Evolutionary conservation across 345 rosid species (phyloP).

Genomic region (Xanthoceras sorbifolium): DNA sequence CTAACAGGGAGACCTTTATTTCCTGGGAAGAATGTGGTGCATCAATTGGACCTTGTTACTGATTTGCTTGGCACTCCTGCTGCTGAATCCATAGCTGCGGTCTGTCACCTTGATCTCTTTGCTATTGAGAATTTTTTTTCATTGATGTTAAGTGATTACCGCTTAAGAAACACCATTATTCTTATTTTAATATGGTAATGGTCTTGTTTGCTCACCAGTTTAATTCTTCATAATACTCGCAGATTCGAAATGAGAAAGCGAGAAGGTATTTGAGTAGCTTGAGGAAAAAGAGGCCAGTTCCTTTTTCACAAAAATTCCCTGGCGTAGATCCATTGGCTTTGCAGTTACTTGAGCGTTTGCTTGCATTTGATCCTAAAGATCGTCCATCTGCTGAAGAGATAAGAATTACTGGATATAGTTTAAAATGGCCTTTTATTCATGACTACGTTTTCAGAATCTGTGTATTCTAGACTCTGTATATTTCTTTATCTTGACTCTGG

Average conservation of each 20-base stretch:
- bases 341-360: conserved; percentile 71
- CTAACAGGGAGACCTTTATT: conserved; percentile 87
- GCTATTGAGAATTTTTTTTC: conserved; percentile 21
- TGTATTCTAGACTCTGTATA: conserved; percentile 1
- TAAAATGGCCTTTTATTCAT: conserved; percentile 7
- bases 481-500: conserved; percentile 12
- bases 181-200: conserved; percentile 4
- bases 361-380: conserved; percentile 95
- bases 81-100: conserved; percentile 73
- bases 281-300: conserved; percentile 66
- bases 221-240: conserved; percentile 36
- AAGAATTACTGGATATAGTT: conserved; percentile 22
- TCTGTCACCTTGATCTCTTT: conserved; percentile 38
- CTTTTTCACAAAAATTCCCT: conserved; percentile 64
- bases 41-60: conserved; percentile 87
- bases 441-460: not conserved
- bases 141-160: conserved; percentile 25
- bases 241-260: conserved; percentile 97
- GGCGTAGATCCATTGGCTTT: conserved; percentile 74
- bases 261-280: conserved; percentile 80
- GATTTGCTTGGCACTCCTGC: conserved; percentile 98
- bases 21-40: conserved; percentile 95
- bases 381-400: conserved; percentile 96
- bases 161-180: not conserved
- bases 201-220: conserved; percentile 9